Conservation (phyloP, 2,329 filamentous ascomycete species). For the Scopulariopsis brevicaulis region DNA sequence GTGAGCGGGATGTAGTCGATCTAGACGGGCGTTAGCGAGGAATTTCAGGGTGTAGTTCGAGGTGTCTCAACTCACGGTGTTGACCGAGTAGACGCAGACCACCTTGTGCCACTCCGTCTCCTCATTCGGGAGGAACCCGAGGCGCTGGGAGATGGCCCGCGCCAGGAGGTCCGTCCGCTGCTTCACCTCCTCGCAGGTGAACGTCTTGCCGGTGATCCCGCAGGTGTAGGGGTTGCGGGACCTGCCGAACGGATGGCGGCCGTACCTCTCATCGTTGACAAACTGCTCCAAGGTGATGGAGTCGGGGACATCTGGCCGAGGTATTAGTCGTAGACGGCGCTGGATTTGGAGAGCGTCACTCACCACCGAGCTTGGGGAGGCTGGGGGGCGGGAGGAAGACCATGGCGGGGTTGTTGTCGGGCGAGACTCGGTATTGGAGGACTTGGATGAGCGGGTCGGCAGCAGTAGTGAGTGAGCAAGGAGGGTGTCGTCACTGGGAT, state of each 20-base stretch:
- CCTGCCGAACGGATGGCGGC: slow-evolving; percentile 49
- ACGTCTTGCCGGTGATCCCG: slow-evolving; percentile 59
- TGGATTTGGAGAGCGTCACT: slow-evolving; percentile 8
- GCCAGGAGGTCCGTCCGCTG: slow-evolving; percentile 57
- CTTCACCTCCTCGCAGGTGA: slow-evolving; percentile 50
- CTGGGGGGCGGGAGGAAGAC: slow-evolving; percentile 51
- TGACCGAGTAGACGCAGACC: slow-evolving; percentile 64
- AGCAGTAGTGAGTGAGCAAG: not conserved
- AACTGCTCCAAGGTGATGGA: slow-evolving; percentile 66
- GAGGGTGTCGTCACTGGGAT: not conserved
- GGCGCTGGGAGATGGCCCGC: slow-evolving; percentile 55
- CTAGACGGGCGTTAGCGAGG: slow-evolving; percentile 20
- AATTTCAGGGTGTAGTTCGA: not conserved
- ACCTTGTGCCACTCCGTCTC: slow-evolving; percentile 77
- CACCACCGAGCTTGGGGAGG: slow-evolving; percentile 48
- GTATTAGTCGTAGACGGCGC: not conserved
- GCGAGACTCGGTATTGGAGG: not conserved
- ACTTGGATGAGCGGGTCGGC: not conserved
- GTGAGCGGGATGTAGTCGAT: slow-evolving; percentile 65
- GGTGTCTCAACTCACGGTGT: slow-evolving; percentile 46
- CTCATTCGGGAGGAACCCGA: slow-evolving; percentile 58
- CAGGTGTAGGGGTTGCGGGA: slow-evolving; percentile 67
- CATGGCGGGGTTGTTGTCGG: slow-evolving; percentile 19
- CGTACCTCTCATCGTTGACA: slow-evolving; percentile 61
- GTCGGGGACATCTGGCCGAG: slow-evolving; percentile 49